These are phyloP conservation scores for Saturnispora mendoncae DNA, from an alignment of 805 yeast species.

Conservation along the genomic window DNA sequence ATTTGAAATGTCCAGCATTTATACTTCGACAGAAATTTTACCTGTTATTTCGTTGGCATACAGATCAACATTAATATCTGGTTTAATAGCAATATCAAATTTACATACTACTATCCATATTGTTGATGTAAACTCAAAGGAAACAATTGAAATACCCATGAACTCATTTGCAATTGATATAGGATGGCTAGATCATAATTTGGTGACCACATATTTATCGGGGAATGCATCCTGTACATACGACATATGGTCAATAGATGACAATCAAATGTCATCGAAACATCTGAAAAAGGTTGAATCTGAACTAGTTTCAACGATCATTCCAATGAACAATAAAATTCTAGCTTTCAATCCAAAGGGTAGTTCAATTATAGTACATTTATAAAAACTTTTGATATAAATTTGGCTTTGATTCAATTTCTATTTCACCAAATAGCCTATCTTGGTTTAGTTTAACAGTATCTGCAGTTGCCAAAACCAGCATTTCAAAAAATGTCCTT, in stretches of 20 bases:
- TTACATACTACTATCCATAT: constrained; percentile 2
- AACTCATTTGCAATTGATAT: constrained; percentile 5
- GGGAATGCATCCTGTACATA: background rate
- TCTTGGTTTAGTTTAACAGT: constrained; percentile 57
- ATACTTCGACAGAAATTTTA: constrained; percentile 6
- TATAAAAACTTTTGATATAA: constrained; percentile 17
- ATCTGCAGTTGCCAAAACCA: constrained; percentile 73
- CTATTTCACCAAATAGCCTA: constrained; percentile 50
- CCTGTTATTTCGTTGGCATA: constrained; percentile 11
- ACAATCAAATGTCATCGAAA: background rate
- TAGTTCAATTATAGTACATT: constrained; percentile 2
- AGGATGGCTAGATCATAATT: constrained; percentile 1
- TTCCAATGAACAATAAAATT: background rate
- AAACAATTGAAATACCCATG: background rate
- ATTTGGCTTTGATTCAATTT: constrained; percentile 27
- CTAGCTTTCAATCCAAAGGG: background rate
- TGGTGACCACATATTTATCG: background rate
- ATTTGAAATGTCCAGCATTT: constrained; percentile 1
- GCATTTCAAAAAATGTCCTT: constrained; percentile 68
- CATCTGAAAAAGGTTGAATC: background rate
- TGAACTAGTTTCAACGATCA: background rate
- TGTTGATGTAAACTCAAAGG: constrained; percentile 5
- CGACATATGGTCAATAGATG: background rate
- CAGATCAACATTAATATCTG: constrained; percentile 3
- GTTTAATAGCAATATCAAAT: constrained; percentile 1